Conservation (phyloP, 73 alveolate species). For the Paramecium tetraurelia region DNA sequence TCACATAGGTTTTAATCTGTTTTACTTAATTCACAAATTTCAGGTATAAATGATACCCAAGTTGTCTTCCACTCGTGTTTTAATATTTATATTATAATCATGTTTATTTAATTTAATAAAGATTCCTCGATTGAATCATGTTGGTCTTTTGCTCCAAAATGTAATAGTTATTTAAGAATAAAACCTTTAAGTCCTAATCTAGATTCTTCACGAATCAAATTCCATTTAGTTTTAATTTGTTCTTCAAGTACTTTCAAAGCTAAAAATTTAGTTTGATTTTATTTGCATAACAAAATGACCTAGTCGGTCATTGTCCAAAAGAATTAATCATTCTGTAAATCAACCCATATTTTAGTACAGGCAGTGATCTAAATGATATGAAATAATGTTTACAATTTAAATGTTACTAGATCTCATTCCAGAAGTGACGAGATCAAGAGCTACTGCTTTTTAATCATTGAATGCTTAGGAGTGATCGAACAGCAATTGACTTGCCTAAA, state of each 20-base stretch:
- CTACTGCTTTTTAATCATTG: neutral
- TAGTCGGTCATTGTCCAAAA: slow-evolving; percentile 39
- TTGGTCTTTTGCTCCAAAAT: neutral
- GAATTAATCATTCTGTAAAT: neutral
- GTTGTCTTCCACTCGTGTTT: slow-evolving; percentile 71
- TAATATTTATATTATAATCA: slow-evolving; percentile 60
- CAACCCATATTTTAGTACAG: slow-evolving; percentile 41
- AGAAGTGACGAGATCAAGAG: slow-evolving; percentile 16
- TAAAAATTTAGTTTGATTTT: slow-evolving; percentile 10
- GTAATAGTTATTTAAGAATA: slow-evolving; percentile 30
- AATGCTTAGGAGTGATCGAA: neutral
- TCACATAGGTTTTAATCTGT: slow-evolving; percentile 30
- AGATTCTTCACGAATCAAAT: neutral
- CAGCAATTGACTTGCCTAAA: neutral
- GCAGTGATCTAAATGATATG: neutral
- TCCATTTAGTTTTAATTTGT: slow-evolving; percentile 14
- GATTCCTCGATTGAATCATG: slow-evolving; percentile 23
- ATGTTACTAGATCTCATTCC: slow-evolving; percentile 28
- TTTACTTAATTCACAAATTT: slow-evolving; percentile 40
- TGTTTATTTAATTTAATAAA: neutral
- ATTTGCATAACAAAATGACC: neutral
- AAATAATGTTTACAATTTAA: slow-evolving; percentile 1
- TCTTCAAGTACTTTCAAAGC: neutral
- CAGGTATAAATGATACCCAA: slow-evolving; percentile 23
- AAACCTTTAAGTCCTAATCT: neutral